Conservation (phyloP, 495 filamentous ascomycete genomes). For the Delitschia confertaspora region DNA sequence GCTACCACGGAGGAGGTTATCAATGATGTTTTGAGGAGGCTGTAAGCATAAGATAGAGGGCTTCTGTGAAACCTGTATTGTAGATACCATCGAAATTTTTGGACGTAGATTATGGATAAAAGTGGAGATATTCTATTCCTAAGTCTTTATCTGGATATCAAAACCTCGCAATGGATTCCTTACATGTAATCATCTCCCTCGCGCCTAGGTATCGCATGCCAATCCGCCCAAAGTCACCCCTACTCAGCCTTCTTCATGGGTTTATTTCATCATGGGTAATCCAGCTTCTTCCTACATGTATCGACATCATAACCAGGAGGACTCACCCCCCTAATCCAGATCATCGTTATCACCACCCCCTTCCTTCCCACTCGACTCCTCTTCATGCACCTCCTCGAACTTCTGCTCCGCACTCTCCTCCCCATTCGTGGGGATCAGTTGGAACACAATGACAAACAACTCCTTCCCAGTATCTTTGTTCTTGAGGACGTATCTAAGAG, state of each 20-base stretch:
- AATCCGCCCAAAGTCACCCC: too few relatives aligned
- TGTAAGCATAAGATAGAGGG: slow-evolving; percentile 46
- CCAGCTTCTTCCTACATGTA: slow-evolving; percentile 6
- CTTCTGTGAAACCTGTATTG: neutral
- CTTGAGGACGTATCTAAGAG: slow-evolving; percentile 79
- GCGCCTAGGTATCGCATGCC: too few relatives aligned
- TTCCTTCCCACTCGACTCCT: neutral
- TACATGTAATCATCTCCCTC: too few relatives aligned
- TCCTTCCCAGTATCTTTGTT: slow-evolving; percentile 58
- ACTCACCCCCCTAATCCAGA: slow-evolving; percentile 13
- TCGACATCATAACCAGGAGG: neutral
- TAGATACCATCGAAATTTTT: slow-evolving; percentile 12
- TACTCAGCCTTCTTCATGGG: too few relatives aligned
- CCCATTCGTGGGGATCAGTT: slow-evolving; percentile 55
- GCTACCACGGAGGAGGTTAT: slow-evolving; percentile 84
- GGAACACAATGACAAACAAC: slow-evolving; percentile 73
- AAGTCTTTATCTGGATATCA: too few relatives aligned
- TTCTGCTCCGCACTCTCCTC: slow-evolving; percentile 35
- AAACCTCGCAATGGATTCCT: too few relatives aligned
- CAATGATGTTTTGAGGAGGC: slow-evolving; percentile 73
- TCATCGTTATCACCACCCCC: slow-evolving; percentile 19
- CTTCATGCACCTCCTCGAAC: slow-evolving; percentile 14
- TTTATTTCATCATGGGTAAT: too few relatives aligned
- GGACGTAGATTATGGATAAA: neutral
- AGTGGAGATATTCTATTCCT: neutral